Evolutionary conservation across 164 flowering plant genomes (phyloP).

Genomic region (Stephania cephalantha): DNA sequence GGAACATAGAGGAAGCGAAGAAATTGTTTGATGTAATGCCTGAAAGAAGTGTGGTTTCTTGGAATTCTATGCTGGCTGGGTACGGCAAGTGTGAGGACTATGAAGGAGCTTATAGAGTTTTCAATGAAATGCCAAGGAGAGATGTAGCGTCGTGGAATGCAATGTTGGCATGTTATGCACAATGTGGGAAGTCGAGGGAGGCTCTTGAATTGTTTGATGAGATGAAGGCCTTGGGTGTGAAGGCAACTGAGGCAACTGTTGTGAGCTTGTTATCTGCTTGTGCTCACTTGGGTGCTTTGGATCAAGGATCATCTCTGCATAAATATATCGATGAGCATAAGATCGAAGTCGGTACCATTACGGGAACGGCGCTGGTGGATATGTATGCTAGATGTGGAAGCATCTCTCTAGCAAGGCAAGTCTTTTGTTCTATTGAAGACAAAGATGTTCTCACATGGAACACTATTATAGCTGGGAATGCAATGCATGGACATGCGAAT

Average conservation of each 20-base stretch:
- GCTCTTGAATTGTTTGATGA: slow-evolving; percentile 2
- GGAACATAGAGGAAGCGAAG: slow-evolving; percentile 21
- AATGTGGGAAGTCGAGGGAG: slow-evolving; percentile 6
- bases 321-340: slow-evolving; percentile 15
- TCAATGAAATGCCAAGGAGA: neutral
- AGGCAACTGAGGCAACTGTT: slow-evolving; percentile 8
- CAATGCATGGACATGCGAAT: slow-evolving; percentile 4
- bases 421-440: slow-evolving; percentile 1
- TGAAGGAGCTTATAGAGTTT: slow-evolving; percentile 1
- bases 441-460: slow-evolving; percentile 11
- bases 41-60: slow-evolving; percentile 24
- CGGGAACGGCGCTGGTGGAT: slow-evolving; percentile 29
- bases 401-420: neutral
- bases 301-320: slow-evolving; percentile 12
- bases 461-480: slow-evolving; percentile 8
- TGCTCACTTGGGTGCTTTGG: slow-evolving; percentile 8
- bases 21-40: slow-evolving; percentile 33
- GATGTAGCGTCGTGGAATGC: slow-evolving; percentile 34
- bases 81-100: slow-evolving; percentile 21
- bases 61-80: slow-evolving; percentile 34
- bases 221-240: neutral
- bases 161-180: slow-evolving; percentile 22
- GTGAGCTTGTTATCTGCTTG: slow-evolving; percentile 5
- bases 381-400: slow-evolving; percentile 13
- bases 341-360: slow-evolving; percentile 17